Evolutionary conservation across 1,284 basidiomycete genomes (phyloP), one percentile per base, ranked within the genome.

Genomic region (Fomes fomentarius): DNA sequence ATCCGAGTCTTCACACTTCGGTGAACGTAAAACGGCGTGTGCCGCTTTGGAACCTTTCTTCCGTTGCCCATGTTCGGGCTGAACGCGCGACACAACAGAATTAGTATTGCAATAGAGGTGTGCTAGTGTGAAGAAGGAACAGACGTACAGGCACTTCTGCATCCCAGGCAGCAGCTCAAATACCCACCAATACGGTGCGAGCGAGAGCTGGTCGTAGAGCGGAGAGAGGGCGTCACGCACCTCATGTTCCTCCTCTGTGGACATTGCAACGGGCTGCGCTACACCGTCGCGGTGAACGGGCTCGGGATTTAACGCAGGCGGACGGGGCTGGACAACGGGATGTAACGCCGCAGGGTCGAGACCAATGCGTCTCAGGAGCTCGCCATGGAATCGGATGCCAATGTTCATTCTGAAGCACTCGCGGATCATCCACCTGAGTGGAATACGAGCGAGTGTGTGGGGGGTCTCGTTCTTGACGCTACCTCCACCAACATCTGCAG

Each of bases 381-480:
- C 75, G 15, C 62, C 57, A 50, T 76, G 65, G 61, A 76, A 76
- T 37, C 69, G 68, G 47, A 77, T 72, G 37, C 74, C 74, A 9
- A 67, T 71, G 24, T 71, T 63, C 9, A 65, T 60, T 30, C 58
- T 61, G 74, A 84, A 82, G 61, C 77, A 79, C 66, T 86, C 74
- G 38, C 84, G 78, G 39, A 86, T 74, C 84, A 87, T 86, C 84
- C 84, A 86, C 1, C 83, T 77, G 7, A 87, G 74, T 21, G 84
- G 74, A 51, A 86, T 85, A 47, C 81, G 77, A 85, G 76, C 31
- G 78, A 79, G 61, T 83, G 71, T 3, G 35, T n/a, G n/a, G 1
- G 26, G 35, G 21, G 22, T 17, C 25, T 73, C 74, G 64, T 85
- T 83, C 25, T 67, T 66, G 0, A 84, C 83, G 1, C 79, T 77